Percentiles rank a stretch among this genome's conserved stretches.
Evolutionary conservation across 495 filamentous ascomycete genomes (phyloP).

Genomic region (Letharia columbiana): DNA sequence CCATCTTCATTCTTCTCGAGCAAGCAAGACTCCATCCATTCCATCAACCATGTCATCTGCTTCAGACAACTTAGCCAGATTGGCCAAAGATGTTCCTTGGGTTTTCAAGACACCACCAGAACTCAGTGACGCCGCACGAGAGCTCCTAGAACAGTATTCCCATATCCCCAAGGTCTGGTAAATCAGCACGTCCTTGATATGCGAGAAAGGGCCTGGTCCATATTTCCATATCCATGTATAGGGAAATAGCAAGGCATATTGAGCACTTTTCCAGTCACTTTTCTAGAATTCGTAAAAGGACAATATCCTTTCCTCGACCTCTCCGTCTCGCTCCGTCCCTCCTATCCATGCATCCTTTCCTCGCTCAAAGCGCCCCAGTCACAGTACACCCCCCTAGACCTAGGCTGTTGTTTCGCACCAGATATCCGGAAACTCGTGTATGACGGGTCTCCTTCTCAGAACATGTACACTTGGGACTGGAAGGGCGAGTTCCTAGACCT

Average conservation of each 20-base stretch:
- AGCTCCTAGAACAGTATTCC: not conserved
- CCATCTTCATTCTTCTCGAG: no score
- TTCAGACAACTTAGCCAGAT: no score
- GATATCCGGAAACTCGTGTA: slow-evolving; percentile 36
- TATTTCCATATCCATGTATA: not conserved
- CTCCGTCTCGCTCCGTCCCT: slow-evolving; percentile 28
- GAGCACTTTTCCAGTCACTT: not conserved
- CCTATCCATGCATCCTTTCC: slow-evolving; percentile 34
- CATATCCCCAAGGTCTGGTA: no score
- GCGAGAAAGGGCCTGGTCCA: not conserved
- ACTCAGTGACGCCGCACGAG: not conserved
- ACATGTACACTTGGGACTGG: slow-evolving; percentile 43
- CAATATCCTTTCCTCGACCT: slow-evolving; percentile 44
- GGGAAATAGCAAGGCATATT: not conserved
- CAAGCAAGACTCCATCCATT: no score
- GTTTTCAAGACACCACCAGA: not conserved
- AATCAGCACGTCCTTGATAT: not conserved
- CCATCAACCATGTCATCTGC: no score
- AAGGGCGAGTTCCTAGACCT: slow-evolving; percentile 40
- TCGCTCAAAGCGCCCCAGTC: slow-evolving; percentile 32
- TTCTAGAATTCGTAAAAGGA: slow-evolving; percentile 22
- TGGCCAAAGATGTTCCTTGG: not conserved
- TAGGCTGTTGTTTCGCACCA: slow-evolving; percentile 43
- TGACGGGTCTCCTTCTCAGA: slow-evolving; percentile 36
- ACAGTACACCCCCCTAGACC: slow-evolving; percentile 29